These are phyloP conservation scores for Durotheca rogersii DNA, from an alignment of 495 filamentous ascomycete species.

Conservation along the genomic window DNA sequence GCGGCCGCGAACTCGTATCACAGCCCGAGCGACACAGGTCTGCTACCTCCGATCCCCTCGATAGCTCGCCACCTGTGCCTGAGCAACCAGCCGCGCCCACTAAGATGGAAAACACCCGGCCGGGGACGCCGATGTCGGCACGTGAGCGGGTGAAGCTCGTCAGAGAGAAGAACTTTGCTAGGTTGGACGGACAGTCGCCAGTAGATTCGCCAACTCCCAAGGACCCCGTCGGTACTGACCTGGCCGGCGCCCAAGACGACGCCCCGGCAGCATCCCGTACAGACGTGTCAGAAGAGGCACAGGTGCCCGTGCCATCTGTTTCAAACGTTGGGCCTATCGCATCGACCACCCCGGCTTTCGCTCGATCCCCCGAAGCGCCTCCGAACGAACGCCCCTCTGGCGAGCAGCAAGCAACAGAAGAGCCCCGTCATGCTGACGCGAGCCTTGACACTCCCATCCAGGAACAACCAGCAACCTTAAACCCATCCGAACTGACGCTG, in stretches of 20 bases:
- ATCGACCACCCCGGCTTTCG: constrained; percentile 11
- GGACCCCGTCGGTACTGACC: background rate
- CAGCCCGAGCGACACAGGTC: no score
- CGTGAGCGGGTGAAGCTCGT: constrained; percentile 33
- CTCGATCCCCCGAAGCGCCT: constrained; percentile 6
- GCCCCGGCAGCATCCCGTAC: constrained; percentile 1
- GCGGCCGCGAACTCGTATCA: constrained; percentile 11
- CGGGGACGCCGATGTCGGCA: constrained; percentile 24
- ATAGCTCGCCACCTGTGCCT: background rate
- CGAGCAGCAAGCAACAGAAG: constrained; percentile 14
- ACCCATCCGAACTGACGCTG: constrained; percentile 40
- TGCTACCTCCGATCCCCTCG: background rate
- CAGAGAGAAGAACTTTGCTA: constrained; percentile 22
- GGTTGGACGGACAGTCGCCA: background rate
- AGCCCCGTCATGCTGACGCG: background rate
- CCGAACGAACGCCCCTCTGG: background rate
- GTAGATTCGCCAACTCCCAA: background rate
- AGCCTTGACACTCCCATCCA: constrained; percentile 10
- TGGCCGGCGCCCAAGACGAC: background rate
- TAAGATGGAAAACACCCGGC: constrained; percentile 29
- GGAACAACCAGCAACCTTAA: constrained; percentile 38
- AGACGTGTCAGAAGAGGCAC: constrained; percentile 4
- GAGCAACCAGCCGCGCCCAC: constrained; percentile 3
- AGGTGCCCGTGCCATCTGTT: background rate
- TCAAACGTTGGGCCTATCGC: constrained; percentile 9